These are phyloP conservation scores for Metschnikowia baotianmanensis DNA, from an alignment of 805 yeast genomes.

Conservation along the genomic window DNA sequence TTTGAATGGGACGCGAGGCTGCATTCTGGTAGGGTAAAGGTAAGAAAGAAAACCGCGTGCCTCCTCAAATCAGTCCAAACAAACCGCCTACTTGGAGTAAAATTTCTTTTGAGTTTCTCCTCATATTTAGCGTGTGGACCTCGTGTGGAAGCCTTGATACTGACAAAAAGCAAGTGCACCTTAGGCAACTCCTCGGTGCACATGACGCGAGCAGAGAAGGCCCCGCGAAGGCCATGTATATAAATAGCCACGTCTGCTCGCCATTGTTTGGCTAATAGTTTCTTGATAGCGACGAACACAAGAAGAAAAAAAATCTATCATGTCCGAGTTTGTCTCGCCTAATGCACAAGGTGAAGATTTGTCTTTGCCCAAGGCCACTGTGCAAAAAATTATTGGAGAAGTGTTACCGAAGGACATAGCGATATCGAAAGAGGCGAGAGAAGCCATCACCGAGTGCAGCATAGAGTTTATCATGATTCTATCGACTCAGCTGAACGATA, in stretches of 20 bases:
- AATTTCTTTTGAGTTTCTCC: too few species aligned
- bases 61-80: too few species aligned
- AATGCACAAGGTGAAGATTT: slow-evolving; percentile 36
- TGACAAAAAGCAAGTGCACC: slow-evolving; percentile 6
- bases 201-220: slow-evolving; percentile 9
- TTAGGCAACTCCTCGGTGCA: slow-evolving; percentile 1
- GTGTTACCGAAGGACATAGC: slow-evolving; percentile 85
- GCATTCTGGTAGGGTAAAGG: too few species aligned
- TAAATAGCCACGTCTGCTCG: slow-evolving; percentile 12
- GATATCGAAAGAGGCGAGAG: slow-evolving; percentile 90
- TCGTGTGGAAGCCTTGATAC: not conserved
- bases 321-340: slow-evolving; percentile 41
- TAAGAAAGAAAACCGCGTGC: too few species aligned
- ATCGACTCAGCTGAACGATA: slow-evolving; percentile 90
- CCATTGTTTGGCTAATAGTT: slow-evolving; percentile 2
- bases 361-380: slow-evolving; percentile 71
- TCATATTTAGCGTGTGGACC: too few species aligned
- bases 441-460: slow-evolving; percentile 92
- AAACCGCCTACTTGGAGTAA: too few species aligned
- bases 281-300: not conserved
- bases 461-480: slow-evolving; percentile 94
- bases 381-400: slow-evolving; percentile 89
- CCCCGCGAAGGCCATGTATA: slow-evolving; percentile 13
- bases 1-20: too few species aligned
- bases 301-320: slow-evolving; percentile 9